Percentiles rank a stretch among this genome's conserved stretches.
Evolutionary conservation across 768 basidiomycete species (phyloP).

Genomic region (Dentipellis sp.): DNA sequence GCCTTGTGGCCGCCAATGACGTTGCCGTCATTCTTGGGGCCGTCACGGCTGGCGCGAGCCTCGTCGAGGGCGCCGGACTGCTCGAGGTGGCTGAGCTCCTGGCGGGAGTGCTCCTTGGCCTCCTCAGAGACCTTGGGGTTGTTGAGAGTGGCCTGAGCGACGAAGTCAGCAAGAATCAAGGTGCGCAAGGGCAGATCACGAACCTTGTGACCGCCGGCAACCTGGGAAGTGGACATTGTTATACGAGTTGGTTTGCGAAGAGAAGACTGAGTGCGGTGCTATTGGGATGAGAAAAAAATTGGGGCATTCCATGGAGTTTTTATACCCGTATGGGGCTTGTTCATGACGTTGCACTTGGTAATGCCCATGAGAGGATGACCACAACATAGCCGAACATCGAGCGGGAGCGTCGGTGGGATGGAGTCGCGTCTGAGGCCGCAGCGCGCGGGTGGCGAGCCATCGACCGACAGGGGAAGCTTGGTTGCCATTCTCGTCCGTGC

Average conservation of each 20-base stretch:
- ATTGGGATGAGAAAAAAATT: too few relatives aligned
- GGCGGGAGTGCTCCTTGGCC: constrained; percentile 23
- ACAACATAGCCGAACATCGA: too few relatives aligned
- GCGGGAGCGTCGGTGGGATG: too few relatives aligned
- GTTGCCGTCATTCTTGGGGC: constrained; percentile 15
- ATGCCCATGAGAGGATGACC: too few relatives aligned
- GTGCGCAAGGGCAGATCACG: neutral
- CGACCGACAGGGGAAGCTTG: too few relatives aligned
- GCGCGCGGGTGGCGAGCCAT: too few relatives aligned
- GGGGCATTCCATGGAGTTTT: too few relatives aligned
- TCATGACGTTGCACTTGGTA: too few relatives aligned
- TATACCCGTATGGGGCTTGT: too few relatives aligned
- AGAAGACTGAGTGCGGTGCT: too few relatives aligned
- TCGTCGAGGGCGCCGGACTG: constrained; percentile 8
- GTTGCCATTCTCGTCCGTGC: too few relatives aligned
- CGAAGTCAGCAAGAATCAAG: neutral
- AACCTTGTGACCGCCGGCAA: constrained; percentile 5
- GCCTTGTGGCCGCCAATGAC: constrained; percentile 22
- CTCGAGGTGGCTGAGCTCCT: constrained; percentile 15
- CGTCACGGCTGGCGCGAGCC: neutral
- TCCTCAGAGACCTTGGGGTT: constrained; percentile 23
- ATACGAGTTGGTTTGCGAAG: neutral
- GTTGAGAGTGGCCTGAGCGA: constrained; percentile 19
- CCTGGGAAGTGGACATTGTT: neutral
- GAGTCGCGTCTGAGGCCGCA: too few relatives aligned